phyloP scores from a whole-genome alignment of 805 yeast genomes.

The Suhomyces prunicola region DNA sequence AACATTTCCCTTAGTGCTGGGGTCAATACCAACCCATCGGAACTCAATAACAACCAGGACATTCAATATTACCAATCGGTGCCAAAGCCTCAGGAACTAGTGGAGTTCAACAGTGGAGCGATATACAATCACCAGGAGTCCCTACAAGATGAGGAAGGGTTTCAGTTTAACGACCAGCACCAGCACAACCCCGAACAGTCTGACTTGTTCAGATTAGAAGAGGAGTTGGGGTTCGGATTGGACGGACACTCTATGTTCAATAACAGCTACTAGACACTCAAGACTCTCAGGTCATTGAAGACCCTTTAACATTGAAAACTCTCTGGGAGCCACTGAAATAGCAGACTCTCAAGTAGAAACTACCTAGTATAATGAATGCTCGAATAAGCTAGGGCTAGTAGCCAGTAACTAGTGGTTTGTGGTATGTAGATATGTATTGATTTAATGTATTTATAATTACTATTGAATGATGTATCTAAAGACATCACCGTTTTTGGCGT shows the following conservation, averaged over 20 bases:
- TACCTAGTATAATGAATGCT: no score
- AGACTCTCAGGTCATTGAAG: background rate
- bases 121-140: conserved; percentile 2
- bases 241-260: conserved; percentile 32
- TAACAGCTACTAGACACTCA: conserved; percentile 3
- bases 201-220: conserved; percentile 35
- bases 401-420: no score
- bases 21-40: conserved; percentile 19
- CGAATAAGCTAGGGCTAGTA: no score
- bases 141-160: background rate
- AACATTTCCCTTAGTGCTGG: conserved; percentile 6
- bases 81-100: conserved; percentile 45
- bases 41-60: conserved; percentile 15
- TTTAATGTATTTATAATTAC: background rate
- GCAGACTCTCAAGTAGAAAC: background rate
- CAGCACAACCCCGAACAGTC: conserved; percentile 5
- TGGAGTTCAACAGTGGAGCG: conserved; percentile 25
- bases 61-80: conserved; percentile 32
- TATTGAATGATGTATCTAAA: conserved; percentile 25
- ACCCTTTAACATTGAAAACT: background rate
- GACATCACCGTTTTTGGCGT: conserved; percentile 40
- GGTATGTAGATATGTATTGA: background rate
- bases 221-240: conserved; percentile 44
- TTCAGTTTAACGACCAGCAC: conserved; percentile 1
- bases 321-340: background rate